A percentile compares a stretch with the other conserved stretches of the same genome.
Evolutionary conservation across 345 rosid genomes (phyloP).

Genomic region (Salix exigua): DNA sequence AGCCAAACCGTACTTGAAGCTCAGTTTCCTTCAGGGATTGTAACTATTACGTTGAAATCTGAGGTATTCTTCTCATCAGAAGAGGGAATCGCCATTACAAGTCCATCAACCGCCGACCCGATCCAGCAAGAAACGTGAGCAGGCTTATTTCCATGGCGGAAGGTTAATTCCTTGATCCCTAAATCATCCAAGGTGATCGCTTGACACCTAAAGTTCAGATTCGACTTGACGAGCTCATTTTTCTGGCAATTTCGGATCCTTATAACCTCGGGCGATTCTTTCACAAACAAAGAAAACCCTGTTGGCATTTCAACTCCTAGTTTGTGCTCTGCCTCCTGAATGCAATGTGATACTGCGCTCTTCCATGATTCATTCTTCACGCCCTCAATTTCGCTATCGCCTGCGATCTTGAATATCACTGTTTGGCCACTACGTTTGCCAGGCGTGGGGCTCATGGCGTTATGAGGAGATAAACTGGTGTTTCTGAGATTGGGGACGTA

Average conservation of each 20-base stretch:
- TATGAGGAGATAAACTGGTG: not conserved
- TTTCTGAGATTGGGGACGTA: slow-evolving; percentile 44
- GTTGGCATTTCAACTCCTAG: slow-evolving; percentile 14
- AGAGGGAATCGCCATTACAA: slow-evolving; percentile 40
- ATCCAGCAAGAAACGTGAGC: slow-evolving; percentile 48
- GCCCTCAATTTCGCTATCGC: not conserved
- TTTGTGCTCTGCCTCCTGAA: slow-evolving; percentile 33
- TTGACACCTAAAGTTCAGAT: not conserved
- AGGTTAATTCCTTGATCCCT: slow-evolving; percentile 27
- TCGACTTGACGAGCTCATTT: slow-evolving; percentile 10
- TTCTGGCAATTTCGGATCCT: slow-evolving; percentile 34
- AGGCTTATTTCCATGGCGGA: slow-evolving; percentile 37
- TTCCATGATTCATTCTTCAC: slow-evolving; percentile 8
- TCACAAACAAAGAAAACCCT: slow-evolving; percentile 38
- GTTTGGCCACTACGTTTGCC: slow-evolving; percentile 33
- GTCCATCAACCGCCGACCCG: slow-evolving; percentile 34
- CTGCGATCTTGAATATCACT: slow-evolving; percentile 23
- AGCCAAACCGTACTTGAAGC: not conserved
- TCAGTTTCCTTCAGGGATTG: slow-evolving; percentile 23
- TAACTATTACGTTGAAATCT: slow-evolving; percentile 28
- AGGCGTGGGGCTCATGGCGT: slow-evolving; percentile 23
- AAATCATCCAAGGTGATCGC: slow-evolving; percentile 32
- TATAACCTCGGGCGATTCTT: slow-evolving; percentile 30
- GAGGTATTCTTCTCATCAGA: not conserved
- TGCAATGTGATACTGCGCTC: slow-evolving; percentile 26